Conservation (phyloP, 805 yeast species). For the Saitoella complicata region DNA sequence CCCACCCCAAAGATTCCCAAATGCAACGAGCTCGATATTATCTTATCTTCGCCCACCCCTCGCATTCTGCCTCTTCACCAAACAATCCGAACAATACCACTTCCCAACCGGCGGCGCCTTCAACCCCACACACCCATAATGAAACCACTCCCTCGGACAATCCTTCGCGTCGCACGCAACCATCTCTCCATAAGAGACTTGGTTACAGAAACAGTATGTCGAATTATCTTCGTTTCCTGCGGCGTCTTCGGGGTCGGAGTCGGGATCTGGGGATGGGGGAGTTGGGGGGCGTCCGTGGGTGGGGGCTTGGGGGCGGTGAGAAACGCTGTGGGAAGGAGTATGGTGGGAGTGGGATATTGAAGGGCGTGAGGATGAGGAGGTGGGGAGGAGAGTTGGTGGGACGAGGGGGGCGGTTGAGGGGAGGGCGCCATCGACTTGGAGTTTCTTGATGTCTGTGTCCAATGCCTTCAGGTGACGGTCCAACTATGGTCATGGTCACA, state of each 20-base stretch:
- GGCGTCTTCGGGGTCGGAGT: slow-evolving; percentile 9
- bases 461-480: slow-evolving; percentile 57
- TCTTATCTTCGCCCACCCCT: neutral
- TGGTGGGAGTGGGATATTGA: too few species aligned
- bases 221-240: slow-evolving; percentile 36
- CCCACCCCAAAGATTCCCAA: too few species aligned
- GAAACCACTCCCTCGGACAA: slow-evolving; percentile 82
- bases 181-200: slow-evolving; percentile 96
- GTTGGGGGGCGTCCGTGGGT: slow-evolving; percentile 3
- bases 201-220: slow-evolving; percentile 88
- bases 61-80: slow-evolving; percentile 8
- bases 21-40: too few species aligned
- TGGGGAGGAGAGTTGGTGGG: too few species aligned
- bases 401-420: too few species aligned
- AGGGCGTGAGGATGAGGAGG: too few species aligned
- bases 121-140: slow-evolving; percentile 76
- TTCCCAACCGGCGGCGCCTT: slow-evolving; percentile 47
- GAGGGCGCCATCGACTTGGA: slow-evolving; percentile 16
- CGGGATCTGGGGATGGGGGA: slow-evolving; percentile 3
- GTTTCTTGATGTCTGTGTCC: slow-evolving; percentile 55
- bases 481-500: slow-evolving; percentile 27
- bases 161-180: slow-evolving; percentile 94
- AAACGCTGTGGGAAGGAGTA: neutral
- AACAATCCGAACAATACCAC: slow-evolving; percentile 50
- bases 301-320: slow-evolving; percentile 9